Evolutionary conservation across 129 eudicot species (phyloP).

Genomic region (Cynara cardunculus): DNA sequence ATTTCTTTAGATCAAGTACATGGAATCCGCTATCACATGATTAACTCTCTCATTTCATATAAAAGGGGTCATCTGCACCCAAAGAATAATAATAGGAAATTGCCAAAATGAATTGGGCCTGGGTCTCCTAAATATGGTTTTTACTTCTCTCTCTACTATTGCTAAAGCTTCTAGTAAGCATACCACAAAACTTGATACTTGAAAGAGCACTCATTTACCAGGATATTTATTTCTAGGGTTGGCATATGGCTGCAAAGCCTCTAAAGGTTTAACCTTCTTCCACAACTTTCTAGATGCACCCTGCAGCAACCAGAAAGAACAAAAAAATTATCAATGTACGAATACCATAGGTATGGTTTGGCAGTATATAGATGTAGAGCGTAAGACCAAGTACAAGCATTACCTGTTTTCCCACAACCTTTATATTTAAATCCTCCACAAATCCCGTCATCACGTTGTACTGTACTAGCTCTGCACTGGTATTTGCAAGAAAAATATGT

Average conservation of each 20-base stretch:
- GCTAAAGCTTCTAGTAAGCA: conserved; percentile 8
- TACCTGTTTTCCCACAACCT: conserved; percentile 33
- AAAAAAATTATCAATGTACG: not conserved
- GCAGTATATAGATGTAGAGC: not conserved
- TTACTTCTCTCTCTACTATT: not conserved
- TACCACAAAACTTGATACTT: not conserved
- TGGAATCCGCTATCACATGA: not conserved
- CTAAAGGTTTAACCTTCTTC: conserved; percentile 56
- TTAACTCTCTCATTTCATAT: not conserved
- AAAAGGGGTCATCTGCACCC: not conserved
- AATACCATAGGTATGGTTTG: not conserved
- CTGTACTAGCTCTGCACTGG: conserved; percentile 53
- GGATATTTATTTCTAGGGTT: conserved; percentile 59
- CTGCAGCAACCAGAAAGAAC: conserved; percentile 29
- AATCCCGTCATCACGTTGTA: conserved; percentile 42
- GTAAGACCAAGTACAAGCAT: not conserved
- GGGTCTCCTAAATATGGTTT: not conserved
- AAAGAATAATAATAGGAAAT: not conserved
- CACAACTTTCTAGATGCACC: conserved; percentile 67
- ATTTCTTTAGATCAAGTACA: not conserved
- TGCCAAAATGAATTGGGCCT: not conserved
- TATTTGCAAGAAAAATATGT: conserved; percentile 76
- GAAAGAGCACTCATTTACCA: conserved; percentile 44
- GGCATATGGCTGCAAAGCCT: conserved; percentile 72
- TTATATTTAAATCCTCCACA: conserved; percentile 41